Conservation (phyloP, 352 stramenopile genomes). For the Globisporangium heterothallicum region DNA sequence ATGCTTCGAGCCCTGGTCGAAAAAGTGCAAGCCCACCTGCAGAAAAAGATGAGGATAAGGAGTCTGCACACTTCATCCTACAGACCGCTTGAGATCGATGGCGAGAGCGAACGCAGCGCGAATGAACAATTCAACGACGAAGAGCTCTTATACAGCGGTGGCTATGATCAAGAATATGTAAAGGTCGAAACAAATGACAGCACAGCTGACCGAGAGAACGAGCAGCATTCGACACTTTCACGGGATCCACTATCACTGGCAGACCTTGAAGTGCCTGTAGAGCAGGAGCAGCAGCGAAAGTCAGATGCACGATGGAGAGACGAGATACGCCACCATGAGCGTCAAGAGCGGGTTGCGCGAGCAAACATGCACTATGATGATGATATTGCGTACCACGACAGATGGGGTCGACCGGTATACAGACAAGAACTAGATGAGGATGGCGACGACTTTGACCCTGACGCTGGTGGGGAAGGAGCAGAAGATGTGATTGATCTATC, state of each 20-base stretch:
- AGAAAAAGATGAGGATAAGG: constrained; percentile 33
- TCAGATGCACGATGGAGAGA: not conserved
- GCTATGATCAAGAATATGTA: constrained; percentile 2
- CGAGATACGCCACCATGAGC: not conserved
- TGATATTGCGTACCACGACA: constrained; percentile 10
- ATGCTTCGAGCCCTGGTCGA: constrained; percentile 42
- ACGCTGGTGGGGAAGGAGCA: not conserved
- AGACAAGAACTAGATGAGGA: constrained; percentile 2
- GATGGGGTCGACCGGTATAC: constrained; percentile 12
- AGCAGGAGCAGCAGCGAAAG: constrained; percentile 5
- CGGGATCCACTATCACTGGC: constrained; percentile 4
- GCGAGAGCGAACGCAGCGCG: not conserved
- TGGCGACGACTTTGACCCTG: not conserved
- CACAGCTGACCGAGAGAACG: not conserved
- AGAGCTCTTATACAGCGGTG: not conserved
- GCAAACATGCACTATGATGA: constrained; percentile 2
- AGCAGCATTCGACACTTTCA: not conserved
- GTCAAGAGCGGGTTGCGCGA: not conserved
- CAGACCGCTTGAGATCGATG: constrained; percentile 1
- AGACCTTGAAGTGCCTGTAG: constrained; percentile 5
- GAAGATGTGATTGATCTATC: not conserved
- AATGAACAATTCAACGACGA: not conserved
- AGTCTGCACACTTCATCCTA: constrained; percentile 5
- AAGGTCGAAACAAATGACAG: constrained; percentile 5
- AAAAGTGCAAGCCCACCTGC: constrained; percentile 40